phyloP scores from a whole-genome alignment of 257 asterid genomes.

The Perilla frutescens region DNA sequence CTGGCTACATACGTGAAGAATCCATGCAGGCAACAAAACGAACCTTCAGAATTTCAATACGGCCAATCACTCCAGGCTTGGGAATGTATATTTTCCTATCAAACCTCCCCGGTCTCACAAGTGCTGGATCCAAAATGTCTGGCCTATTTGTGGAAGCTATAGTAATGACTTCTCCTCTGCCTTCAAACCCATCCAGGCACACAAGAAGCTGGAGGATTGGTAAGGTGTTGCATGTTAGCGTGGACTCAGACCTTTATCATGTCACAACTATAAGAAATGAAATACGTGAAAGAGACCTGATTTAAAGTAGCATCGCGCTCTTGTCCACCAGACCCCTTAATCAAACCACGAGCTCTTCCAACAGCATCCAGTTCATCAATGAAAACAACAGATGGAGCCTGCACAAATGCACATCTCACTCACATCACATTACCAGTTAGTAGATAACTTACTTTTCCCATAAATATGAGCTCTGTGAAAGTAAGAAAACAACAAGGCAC shows the following conservation, averaged over 20 bases:
- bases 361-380: constrained; percentile 99
- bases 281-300: constrained; percentile 63
- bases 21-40: constrained; percentile 27
- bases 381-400: constrained; percentile 99
- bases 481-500: neutral
- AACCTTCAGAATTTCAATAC: constrained; percentile 89
- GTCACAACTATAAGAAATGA: constrained; percentile 27
- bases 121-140: constrained; percentile 96
- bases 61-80: constrained; percentile 91
- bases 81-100: constrained; percentile 91
- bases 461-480: constrained; percentile 17
- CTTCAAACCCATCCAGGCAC: constrained; percentile 97
- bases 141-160: constrained; percentile 99
- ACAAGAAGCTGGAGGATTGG: constrained; percentile 86
- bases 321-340: constrained; percentile 95
- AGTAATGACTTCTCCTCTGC: constrained; percentile 95
- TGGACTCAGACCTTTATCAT: constrained; percentile 30
- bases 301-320: constrained; percentile 98
- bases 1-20: constrained; percentile 11
- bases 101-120: constrained; percentile 96
- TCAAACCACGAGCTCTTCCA: constrained; percentile 94
- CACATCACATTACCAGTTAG: constrained; percentile 27
- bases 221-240: constrained; percentile 32
- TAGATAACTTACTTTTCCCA: constrained; percentile 12
- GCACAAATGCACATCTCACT: constrained; percentile 35